Base-by-base conservation (phyloP, 2,329 filamentous ascomycete species). In the Tolypocladium tropicale region DNA sequence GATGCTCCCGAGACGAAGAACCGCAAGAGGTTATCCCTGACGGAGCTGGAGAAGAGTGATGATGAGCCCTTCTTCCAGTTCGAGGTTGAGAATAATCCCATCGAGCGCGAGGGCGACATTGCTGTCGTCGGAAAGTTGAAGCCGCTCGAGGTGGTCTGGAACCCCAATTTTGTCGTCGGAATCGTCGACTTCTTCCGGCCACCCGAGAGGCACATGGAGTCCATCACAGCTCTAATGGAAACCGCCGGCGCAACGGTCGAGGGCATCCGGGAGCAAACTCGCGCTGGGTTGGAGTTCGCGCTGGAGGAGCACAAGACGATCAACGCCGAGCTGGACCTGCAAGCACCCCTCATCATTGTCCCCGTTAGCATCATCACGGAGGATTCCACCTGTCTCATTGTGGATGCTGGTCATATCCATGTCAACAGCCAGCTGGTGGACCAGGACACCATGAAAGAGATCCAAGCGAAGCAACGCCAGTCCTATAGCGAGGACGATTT, bases 251-350 rank as follows among this genome's bases (percentile, higher is more conserved):
- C 93, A 2, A 99, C 94, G 0, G 93, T 99, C 0, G 93, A 99
- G 71, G 93, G 92, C 9, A 78, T 99, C 57, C 83, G 95, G 36
- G 92, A 97, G 69, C 95, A 99, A 73, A 99, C 95, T 5, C 83
- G 95, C 68, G 93, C 94, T 53, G 93, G 94, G 30, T 81, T 99
- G 36, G 92, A 99, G 70, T 99, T 96, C 72, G 95, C 94, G 0
- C 76, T 99, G 3, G 89, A 96, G 65, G 95, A 99, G 68, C 94
- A 99, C 78, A 97, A 96, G 76, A 97, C 94, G 2, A 87, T 99
- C 68, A 96, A 99, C 65, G 93, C 93, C 16, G 90, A 97, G 64
- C 79, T 99, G 48, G 94, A 99, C 70, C 82, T 99, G 14, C 92
- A 96, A 68, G 94, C 94, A 0, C 94, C 94, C 37, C 82, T 99